Conservation (phyloP, 164 flowering plant genomes). For the Platanus orientalis region DNA sequence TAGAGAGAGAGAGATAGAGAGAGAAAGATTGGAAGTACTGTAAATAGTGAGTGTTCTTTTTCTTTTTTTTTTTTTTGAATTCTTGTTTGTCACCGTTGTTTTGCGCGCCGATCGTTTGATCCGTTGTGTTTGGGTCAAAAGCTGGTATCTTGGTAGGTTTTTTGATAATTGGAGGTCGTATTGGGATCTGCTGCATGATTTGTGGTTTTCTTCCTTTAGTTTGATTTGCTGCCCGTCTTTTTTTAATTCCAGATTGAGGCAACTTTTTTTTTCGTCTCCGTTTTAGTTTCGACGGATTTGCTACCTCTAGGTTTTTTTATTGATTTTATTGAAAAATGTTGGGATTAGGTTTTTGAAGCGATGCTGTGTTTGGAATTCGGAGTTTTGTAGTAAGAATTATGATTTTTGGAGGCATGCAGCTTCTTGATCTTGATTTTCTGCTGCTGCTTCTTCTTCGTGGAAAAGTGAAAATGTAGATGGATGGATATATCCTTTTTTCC, state of each 20-base stretch:
- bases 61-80: not conserved
- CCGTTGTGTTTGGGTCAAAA: slow-evolving; percentile 9
- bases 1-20: slow-evolving; percentile 3
- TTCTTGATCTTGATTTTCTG: not conserved
- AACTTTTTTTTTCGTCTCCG: not conserved
- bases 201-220: not conserved
- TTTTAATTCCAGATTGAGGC: not conserved
- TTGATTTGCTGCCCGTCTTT: not conserved
- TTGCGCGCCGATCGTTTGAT: slow-evolving; percentile 12
- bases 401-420: slow-evolving; percentile 3
- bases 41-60: slow-evolving; percentile 10
- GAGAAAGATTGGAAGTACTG: not conserved
- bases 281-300: not conserved
- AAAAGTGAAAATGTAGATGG: not conserved
- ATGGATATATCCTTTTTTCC: not conserved
- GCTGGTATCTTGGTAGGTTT: not conserved
- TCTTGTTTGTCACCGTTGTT: not conserved
- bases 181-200: not conserved
- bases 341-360: not conserved
- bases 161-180: not conserved
- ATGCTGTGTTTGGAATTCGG: not conserved
- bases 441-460: not conserved
- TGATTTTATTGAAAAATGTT: not conserved
- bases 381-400: not conserved
- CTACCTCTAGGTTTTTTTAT: not conserved